Conservation (phyloP, 73 alveolate species). For the Tetrahymena borealis region DNA sequence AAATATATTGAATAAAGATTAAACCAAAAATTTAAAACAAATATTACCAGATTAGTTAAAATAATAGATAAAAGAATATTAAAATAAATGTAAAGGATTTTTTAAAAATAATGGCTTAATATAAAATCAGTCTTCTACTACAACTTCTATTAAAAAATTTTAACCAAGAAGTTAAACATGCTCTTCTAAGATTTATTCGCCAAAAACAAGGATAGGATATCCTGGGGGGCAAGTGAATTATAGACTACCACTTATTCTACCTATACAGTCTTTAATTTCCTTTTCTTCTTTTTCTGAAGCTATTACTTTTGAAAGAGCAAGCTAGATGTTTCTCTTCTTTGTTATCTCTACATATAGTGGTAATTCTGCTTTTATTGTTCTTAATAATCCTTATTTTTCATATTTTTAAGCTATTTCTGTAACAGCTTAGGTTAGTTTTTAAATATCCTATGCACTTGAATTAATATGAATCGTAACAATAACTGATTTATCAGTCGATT, state of each 20-base stretch:
- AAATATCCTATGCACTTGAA: constrained; percentile 1
- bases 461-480: constrained; percentile 17
- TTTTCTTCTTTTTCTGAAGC: neutral
- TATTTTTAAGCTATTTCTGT: neutral
- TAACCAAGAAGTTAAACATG: neutral
- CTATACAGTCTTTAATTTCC: neutral
- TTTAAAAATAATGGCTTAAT: neutral
- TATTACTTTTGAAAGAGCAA: neutral
- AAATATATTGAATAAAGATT: too few relatives aligned
- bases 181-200: neutral
- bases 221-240: neutral
- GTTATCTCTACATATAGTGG: neutral
- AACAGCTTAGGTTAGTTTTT: neutral
- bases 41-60: too few relatives aligned
- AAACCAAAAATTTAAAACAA: too few relatives aligned
- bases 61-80: neutral
- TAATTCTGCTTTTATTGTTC: neutral
- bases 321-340: neutral
- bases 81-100: neutral
- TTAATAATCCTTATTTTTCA: neutral
- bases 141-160: neutral
- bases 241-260: neutral
- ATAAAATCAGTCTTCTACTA: neutral
- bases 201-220: neutral
- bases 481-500: neutral